phyloP scores from a whole-genome alignment of 208 protist species.

The Acanthamoeba lenticulata region DNA sequence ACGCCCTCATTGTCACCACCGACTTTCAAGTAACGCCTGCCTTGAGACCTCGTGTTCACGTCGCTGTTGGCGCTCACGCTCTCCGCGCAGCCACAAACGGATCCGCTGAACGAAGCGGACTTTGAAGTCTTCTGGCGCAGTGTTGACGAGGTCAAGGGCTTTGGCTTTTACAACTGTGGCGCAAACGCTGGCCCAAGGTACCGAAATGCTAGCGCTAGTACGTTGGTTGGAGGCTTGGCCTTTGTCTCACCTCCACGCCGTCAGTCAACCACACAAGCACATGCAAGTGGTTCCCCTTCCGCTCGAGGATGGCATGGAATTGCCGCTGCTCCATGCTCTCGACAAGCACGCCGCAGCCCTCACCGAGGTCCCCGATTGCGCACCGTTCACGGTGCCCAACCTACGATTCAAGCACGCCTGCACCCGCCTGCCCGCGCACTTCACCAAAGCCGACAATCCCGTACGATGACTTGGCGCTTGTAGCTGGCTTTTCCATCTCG shows the following conservation, averaged over 20 bases:
- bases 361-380: neutral
- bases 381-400: neutral
- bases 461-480: neutral
- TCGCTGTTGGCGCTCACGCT: neutral
- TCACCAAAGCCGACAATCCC: neutral
- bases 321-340: neutral
- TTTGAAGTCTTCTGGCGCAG: conserved; percentile 35
- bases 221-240: no score
- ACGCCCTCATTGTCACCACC: conserved; percentile 57
- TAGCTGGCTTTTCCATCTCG: neutral
- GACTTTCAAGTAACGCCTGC: neutral
- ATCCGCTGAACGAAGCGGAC: neutral
- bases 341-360: neutral
- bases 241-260: no score
- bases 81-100: neutral
- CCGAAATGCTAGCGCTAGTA: neutral
- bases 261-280: conserved; percentile 62
- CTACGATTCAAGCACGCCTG: neutral
- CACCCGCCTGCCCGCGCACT: neutral
- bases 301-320: neutral
- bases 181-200: conserved; percentile 17
- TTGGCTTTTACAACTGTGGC: conserved; percentile 58
- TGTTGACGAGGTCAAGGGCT: neutral
- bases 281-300: conserved; percentile 52
- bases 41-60: neutral